Evolutionary conservation across 208 protist species (phyloP).

Genomic region (Zelonia costaricensis): DNA sequence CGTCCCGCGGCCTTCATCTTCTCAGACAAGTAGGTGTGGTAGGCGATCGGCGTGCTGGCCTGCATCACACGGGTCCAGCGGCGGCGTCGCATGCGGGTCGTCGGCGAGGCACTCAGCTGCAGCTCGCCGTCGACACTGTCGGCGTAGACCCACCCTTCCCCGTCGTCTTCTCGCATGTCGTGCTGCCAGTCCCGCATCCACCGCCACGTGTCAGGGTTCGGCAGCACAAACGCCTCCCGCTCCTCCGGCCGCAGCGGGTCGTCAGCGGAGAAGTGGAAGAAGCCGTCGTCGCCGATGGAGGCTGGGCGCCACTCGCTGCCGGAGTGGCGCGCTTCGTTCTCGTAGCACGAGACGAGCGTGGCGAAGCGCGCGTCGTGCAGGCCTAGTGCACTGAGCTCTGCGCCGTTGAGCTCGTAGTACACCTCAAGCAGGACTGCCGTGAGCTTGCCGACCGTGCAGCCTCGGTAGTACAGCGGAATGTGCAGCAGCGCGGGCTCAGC

Average conservation of each 20-base stretch:
- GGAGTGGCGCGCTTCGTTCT: conserved; percentile 48
- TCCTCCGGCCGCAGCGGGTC: conserved; percentile 29
- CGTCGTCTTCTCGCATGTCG: conserved; percentile 39
- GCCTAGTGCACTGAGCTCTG: conserved; percentile 38
- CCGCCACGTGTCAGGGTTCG: conserved; percentile 36
- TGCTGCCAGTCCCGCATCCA: conserved; percentile 62
- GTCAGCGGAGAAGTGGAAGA: conserved; percentile 35
- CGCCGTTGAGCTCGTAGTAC: conserved; percentile 51
- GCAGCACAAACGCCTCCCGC: conserved; percentile 42
- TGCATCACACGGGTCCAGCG: conserved; percentile 64
- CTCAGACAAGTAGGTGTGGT: conserved; percentile 46
- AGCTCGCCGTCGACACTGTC: conserved; percentile 23
- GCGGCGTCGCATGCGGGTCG: conserved; percentile 32
- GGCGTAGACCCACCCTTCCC: conserved; percentile 63
- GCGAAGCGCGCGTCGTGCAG: conserved; percentile 32
- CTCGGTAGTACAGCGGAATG: conserved; percentile 55
- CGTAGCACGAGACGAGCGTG: conserved; percentile 51
- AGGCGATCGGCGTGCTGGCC: conserved; percentile 45
- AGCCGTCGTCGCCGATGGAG: conserved; percentile 22
- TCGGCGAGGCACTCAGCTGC: conserved; percentile 19
- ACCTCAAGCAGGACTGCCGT: conserved; percentile 37
- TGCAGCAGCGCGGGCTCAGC: conserved; percentile 38
- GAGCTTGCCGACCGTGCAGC: conserved; percentile 49
- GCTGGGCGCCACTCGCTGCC: conserved; percentile 35
- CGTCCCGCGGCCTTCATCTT: background rate